phyloP scores from a whole-genome alignment of 2,329 filamentous ascomycete genomes.

The Hypoxylon rubiginosum region DNA sequence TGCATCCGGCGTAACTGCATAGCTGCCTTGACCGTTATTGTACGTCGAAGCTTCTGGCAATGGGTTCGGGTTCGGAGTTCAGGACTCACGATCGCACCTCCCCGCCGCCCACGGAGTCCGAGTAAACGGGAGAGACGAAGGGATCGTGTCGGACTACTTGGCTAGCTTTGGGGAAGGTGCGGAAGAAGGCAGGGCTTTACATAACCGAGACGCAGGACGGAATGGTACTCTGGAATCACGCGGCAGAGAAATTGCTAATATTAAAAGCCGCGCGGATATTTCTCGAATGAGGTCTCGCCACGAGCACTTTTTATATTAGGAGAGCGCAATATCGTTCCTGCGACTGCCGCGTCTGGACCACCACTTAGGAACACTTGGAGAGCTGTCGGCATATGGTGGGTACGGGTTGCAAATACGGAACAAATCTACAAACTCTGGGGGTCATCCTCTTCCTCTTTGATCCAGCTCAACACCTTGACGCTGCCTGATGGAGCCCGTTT shows the following conservation, averaged over 20 bases:
- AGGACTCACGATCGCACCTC: neutral
- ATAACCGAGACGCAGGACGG: slow-evolving; percentile 5
- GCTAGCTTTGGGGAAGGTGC: slow-evolving; percentile 1
- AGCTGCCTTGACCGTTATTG: neutral
- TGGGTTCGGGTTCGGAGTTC: neutral
- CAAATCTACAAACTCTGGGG: no score
- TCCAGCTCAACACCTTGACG: no score
- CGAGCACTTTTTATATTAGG: neutral
- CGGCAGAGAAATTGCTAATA: neutral
- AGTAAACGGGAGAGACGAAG: neutral
- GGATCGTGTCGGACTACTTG: slow-evolving; percentile 1
- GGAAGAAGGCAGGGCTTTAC: neutral
- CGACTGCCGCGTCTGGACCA: neutral
- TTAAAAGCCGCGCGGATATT: slow-evolving; percentile 8
- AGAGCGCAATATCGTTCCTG: slow-evolving; percentile 7
- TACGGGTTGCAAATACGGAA: neutral
- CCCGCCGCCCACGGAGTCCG: neutral
- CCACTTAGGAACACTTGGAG: neutral
- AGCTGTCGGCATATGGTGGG: neutral
- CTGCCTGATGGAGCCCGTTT: no score
- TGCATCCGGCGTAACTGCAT: no score
- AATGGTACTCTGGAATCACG: slow-evolving; percentile 6
- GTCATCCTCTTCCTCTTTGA: no score
- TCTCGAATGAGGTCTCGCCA: neutral
- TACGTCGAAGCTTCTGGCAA: neutral